Evolutionary conservation across 2,329 filamentous ascomycete genomes (phyloP).

Genomic region (Elsinoe necatrix): DNA sequence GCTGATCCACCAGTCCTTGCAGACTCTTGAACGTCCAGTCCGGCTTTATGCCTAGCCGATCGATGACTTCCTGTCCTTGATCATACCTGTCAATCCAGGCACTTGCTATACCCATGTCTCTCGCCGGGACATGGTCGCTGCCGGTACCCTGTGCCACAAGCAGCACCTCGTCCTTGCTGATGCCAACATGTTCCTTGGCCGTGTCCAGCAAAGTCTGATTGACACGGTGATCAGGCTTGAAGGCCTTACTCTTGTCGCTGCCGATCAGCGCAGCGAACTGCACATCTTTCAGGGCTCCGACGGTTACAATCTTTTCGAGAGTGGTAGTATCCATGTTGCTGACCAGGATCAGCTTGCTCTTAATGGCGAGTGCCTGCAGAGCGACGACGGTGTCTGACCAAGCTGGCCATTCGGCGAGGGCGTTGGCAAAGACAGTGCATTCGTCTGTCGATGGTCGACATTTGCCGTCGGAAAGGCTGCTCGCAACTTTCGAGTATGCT

Average conservation of each 20-base stretch:
- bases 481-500: not conserved
- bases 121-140: constrained; percentile 11
- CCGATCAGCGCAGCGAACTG: constrained; percentile 9
- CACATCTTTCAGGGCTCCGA: not conserved
- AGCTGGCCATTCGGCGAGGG: constrained; percentile 1
- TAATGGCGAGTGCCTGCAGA: not conserved
- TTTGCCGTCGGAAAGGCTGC: not conserved
- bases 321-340: constrained; percentile 13
- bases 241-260: constrained; percentile 7
- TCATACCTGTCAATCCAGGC: constrained; percentile 13
- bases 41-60: not conserved
- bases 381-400: not conserved
- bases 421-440: not conserved
- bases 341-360: constrained; percentile 1
- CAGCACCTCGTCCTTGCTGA: constrained; percentile 2
- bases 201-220: constrained; percentile 9
- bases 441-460: not conserved
- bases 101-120: constrained; percentile 9
- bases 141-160: constrained; percentile 9
- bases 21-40: not conserved
- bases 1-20: not conserved
- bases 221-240: constrained; percentile 14
- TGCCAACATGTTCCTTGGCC: not conserved
- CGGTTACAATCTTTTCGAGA: not conserved
- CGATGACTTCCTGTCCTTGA: not conserved